Base-by-base conservation (phyloP, 1,139 yeast species). In the Pichia sp. region DNA sequence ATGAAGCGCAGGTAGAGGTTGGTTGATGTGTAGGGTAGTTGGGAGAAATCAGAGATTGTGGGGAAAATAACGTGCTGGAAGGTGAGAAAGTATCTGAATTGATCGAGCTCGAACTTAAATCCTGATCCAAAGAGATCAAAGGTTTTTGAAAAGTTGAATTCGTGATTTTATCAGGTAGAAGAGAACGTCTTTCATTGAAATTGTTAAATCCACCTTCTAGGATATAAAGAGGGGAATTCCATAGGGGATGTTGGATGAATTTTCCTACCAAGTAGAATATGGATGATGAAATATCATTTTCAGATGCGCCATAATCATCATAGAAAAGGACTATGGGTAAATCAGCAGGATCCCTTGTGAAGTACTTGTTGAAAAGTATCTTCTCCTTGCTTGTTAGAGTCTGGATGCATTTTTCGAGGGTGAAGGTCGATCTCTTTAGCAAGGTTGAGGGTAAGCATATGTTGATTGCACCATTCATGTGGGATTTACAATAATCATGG, bases 391-490 rank as follows among this genome's bases (percentile, higher is more conserved):
- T 54, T 1, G 83, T 79, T 40, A 80, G 67, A 2, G 84, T 77
- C 50, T 76, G 77, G 30, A 80, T 71, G 60, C 84, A 79, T 55
- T 80, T 71, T 34, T 68, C 68, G 51, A 80, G 67, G n/a, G 75
- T 74, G 60, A 79, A 80, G 48, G 77, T 77, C 17, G 74, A 63
- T 54, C 85, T 68, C 62, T 75, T 79, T 51, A 80, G 67, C 31
- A 80, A 67, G 1, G 84, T 80, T 44, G 82, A 77, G 2, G 84
- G 84, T 40, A 80, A 68, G 59, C 84, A 79, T n/a, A 80, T 71
- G 61, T 80, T 80, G 51, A 80, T 69, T 5, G 84, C 72, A 47
- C 74, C 71, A 4, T 60, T 58, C n/a, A 80, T 63, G 60, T 79
- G 84, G 5, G 72, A 63, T 57, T 73, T 76, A 52, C 77, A 73